Evolutionary conservation across 441 rosid genomes (phyloP), one percentile per base, ranked within the genome.

Genomic region (Erysimum pusillum): DNA sequence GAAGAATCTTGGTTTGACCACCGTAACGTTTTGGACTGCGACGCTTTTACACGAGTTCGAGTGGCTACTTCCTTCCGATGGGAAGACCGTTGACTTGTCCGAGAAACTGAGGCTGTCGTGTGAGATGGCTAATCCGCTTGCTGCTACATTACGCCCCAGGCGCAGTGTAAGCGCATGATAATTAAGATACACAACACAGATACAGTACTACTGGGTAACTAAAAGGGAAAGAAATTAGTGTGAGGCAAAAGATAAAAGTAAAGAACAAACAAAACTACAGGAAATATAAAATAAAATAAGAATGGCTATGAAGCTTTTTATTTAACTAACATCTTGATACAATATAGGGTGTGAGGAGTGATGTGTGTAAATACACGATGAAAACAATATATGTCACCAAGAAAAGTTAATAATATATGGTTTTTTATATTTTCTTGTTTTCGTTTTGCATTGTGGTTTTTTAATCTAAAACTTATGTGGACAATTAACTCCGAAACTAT

Each of bases 51-150:
- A 86, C 9, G 94, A 88, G 85, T 88, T 83, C 54, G 79, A 82
- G 18, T 90, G 94, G 94, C 7, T 69, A 63, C 81, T 87, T 64
- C 82, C 88, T 54, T 78, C 69, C 0, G 80, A 79, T 66, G 79
- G 39, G 1, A 76, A 72, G 6, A 52, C 61, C 0, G 86, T 89
- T 79, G 97, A 94, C 80, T 75, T 94, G 13, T 83, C 97, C 0
- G 98, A 94, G 74, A 81, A 86, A n/a, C 82, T 92, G 14, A 85
- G 83, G 78, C 87, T 94, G 4, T 94, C 98, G 0, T 87, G 95
- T 64, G 97, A 92, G 77, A 89, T 94, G 97, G 94, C 91, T 12
- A 87, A 75, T 79, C 98, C 98, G 22, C 83, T 92, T 67, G 28
- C 64, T 1, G 90, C 80, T 54, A 83, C 77, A 61, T 63, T 86